Percentiles rank a stretch among this genome's conserved stretches.
Conservation (phyloP, 257 asterid species). For the Lithospermum erythrorhizon region DNA sequence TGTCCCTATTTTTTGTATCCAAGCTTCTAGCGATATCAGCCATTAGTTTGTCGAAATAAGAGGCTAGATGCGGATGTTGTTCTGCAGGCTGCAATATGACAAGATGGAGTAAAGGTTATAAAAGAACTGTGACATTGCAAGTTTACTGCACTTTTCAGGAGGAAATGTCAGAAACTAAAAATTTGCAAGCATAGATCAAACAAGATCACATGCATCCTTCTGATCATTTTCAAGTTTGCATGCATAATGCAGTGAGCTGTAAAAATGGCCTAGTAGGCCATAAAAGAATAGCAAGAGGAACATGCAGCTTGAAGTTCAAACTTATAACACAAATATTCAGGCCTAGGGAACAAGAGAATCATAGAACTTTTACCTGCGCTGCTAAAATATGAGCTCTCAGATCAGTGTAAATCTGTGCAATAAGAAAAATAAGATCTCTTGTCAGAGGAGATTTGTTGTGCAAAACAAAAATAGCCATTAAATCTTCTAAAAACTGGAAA, state of each 20-base stretch:
- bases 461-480: background rate
- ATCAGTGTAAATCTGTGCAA: conserved; percentile 74
- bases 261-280: background rate
- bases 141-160: background rate
- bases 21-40: conserved; percentile 62
- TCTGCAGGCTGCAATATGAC: conserved; percentile 57
- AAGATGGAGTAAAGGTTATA: conserved; percentile 8
- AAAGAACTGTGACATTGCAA: background rate
- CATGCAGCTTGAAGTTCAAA: too few species aligned
- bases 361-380: conserved; percentile 49
- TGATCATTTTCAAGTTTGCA: background rate
- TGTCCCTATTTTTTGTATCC: conserved; percentile 92
- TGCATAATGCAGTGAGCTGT: background rate
- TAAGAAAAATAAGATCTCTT: background rate
- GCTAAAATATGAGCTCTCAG: conserved; percentile 83
- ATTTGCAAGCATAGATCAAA: too few species aligned
- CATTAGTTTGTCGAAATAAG: conserved; percentile 84
- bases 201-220: background rate
- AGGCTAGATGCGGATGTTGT: conserved; percentile 75
- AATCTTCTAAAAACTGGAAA: background rate
- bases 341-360: conserved; percentile 1
- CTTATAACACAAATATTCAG: background rate
- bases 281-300: too few species aligned
- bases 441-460: background rate
- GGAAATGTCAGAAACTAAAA: background rate